A percentile compares a stretch with the other conserved stretches of the same genome.
Conservation (phyloP, 176 grass and related monocot species). For the Lolium perenne region DNA sequence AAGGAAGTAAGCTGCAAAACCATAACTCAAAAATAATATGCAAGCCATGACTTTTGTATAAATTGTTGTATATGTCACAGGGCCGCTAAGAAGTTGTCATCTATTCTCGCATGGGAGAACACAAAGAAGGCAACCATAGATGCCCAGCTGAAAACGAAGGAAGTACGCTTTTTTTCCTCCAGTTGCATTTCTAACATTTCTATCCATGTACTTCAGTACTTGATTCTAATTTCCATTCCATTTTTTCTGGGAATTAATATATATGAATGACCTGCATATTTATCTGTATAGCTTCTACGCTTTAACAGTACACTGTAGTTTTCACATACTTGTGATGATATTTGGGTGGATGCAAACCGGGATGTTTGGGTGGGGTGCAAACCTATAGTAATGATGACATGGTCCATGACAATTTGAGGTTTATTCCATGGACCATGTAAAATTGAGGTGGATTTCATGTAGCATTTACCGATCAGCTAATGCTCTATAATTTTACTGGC, state of each 20-base stretch:
- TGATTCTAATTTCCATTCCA: background rate
- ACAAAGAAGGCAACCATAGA: slow-evolving; percentile 67
- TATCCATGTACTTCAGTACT: background rate
- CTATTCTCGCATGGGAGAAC: slow-evolving; percentile 88
- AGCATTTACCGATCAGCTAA: background rate
- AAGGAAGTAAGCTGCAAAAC: slow-evolving; percentile 22
- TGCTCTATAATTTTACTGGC: background rate
- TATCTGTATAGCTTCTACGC: background rate
- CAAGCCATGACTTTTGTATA: background rate
- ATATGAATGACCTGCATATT: background rate
- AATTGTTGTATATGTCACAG: slow-evolving; percentile 39
- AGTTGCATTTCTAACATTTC: background rate
- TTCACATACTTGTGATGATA: background rate
- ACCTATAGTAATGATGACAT: too few relatives aligned
- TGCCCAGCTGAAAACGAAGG: slow-evolving; percentile 69
- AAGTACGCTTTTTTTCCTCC: slow-evolving; percentile 54
- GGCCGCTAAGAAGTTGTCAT: slow-evolving; percentile 69
- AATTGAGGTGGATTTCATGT: background rate
- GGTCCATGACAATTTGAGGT: too few relatives aligned
- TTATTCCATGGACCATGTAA: background rate
- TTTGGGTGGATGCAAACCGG: too few relatives aligned
- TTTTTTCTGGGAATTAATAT: background rate
- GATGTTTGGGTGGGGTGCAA: too few relatives aligned
- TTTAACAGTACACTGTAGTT: too few relatives aligned
- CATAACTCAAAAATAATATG: background rate